Evolutionary conservation across 257 asterid species (phyloP).

Genomic region (Forsythia viridissima): DNA sequence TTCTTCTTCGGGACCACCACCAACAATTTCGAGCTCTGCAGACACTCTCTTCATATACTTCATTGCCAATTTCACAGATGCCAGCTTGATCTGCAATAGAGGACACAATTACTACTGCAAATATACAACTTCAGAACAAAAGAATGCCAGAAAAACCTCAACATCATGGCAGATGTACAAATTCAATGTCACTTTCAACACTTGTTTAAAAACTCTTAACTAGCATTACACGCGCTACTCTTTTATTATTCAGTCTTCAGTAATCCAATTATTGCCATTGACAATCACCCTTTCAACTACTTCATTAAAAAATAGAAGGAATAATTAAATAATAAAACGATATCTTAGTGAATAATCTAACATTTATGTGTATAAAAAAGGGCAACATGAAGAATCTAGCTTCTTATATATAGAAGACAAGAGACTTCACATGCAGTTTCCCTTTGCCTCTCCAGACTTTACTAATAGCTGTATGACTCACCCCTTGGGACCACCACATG

Average conservation of each 20-base stretch:
- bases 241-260: neutral
- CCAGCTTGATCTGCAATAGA: slow-evolving; percentile 61
- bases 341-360: slow-evolving; percentile 8
- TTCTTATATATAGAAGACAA: slow-evolving; percentile 21
- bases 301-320: neutral
- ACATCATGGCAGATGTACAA: neutral
- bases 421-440: slow-evolving; percentile 40
- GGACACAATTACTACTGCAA: slow-evolving; percentile 15
- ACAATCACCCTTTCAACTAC: neutral
- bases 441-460: slow-evolving; percentile 26
- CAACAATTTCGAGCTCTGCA: slow-evolving; percentile 57
- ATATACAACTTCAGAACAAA: neutral
- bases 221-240: neutral
- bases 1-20: slow-evolving; percentile 40
- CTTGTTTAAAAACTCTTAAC: neutral
- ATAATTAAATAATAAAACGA: slow-evolving; percentile 19
- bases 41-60: slow-evolving; percentile 70
- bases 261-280: neutral
- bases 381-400: slow-evolving; percentile 27
- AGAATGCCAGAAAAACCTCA: neutral
- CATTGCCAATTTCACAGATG: slow-evolving; percentile 64
- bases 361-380: slow-evolving; percentile 18
- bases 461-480: slow-evolving; percentile 29
- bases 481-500: slow-evolving; percentile 38
- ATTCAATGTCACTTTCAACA: neutral